Evolutionary conservation across 768 basidiomycete species (phyloP).

Genomic region (Amanita thiersii): DNA sequence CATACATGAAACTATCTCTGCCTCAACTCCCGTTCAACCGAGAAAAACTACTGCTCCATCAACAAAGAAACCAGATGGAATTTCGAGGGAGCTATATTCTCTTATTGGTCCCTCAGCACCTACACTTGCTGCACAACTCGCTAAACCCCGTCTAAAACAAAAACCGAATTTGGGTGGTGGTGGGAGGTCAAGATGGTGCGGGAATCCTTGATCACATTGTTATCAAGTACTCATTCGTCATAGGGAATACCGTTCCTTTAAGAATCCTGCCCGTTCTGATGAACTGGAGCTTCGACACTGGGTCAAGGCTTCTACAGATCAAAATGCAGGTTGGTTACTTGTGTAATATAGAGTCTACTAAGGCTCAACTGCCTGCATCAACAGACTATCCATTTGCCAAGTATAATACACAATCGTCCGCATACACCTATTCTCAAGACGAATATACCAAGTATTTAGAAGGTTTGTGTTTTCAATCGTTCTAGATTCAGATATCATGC

Average conservation of each 20-base stretch:
- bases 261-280: slow-evolving; percentile 63
- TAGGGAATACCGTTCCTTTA: slow-evolving; percentile 75
- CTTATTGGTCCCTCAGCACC: slow-evolving; percentile 94
- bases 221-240: slow-evolving; percentile 1
- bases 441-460: slow-evolving; percentile 80
- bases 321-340: slow-evolving; percentile 39
- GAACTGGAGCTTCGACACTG: slow-evolving; percentile 74
- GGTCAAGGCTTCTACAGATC: slow-evolving; percentile 56
- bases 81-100: slow-evolving; percentile 86
- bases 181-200: slow-evolving; percentile 65
- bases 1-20: slow-evolving; percentile 36
- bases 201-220: not conserved
- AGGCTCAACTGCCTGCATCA: not conserved
- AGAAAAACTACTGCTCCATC: slow-evolving; percentile 35
- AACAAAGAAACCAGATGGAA: slow-evolving; percentile 76
- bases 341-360: not conserved
- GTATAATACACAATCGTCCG: slow-evolving; percentile 64
- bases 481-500: not conserved
- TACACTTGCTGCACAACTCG: slow-evolving; percentile 68
- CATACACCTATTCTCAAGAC: slow-evolving; percentile 72
- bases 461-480: slow-evolving; percentile 50
- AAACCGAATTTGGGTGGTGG: slow-evolving; percentile 67
- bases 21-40: slow-evolving; percentile 35
- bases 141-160: slow-evolving; percentile 81
- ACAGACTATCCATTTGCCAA: slow-evolving; percentile 76